Percentiles rank a stretch among this genome's conserved stretches.
These are phyloP conservation scores for Candolleomyces aberdarensis DNA, from an alignment of 768 basidiomycete genomes.

Conservation along the genomic window DNA sequence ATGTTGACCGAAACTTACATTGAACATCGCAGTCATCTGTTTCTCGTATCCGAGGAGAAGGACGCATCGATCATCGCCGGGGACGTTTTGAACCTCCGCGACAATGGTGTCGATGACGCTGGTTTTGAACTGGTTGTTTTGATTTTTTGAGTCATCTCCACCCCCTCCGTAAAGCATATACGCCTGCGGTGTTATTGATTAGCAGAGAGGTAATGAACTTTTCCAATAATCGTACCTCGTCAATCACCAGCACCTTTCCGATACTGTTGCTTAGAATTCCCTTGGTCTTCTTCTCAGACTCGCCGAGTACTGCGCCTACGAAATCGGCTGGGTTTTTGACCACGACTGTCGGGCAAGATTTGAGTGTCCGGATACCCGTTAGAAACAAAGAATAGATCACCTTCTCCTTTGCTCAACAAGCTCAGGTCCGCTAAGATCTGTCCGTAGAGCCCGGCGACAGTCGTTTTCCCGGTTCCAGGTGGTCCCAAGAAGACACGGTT, in stretches of 20 bases:
- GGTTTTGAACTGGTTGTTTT: conserved; percentile 54
- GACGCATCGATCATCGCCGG: conserved; percentile 69
- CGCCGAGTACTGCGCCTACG: conserved; percentile 54
- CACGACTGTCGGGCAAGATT: conserved; percentile 41
- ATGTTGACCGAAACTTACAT: conserved; percentile 34
- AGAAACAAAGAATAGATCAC: conserved; percentile 26
- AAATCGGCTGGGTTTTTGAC: conserved; percentile 70
- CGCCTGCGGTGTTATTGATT: conserved; percentile 39
- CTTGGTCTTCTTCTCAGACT: conserved; percentile 64
- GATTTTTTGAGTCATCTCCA: conserved; percentile 23
- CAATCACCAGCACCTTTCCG: conserved; percentile 70
- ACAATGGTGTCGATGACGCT: conserved; percentile 74
- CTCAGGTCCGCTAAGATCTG: conserved; percentile 57
- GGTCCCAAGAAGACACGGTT: conserved; percentile 65
- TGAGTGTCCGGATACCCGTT: neutral
- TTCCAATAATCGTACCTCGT: conserved; percentile 43
- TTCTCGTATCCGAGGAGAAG: conserved; percentile 63
- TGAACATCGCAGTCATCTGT: conserved; percentile 74
- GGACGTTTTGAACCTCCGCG: conserved; percentile 66
- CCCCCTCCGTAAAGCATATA: conserved; percentile 63
- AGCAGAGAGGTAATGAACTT: neutral
- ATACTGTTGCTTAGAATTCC: conserved; percentile 53
- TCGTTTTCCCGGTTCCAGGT: conserved; percentile 72
- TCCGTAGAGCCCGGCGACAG: conserved; percentile 66
- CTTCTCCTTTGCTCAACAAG: conserved; percentile 72